Conservation (phyloP, 352 stramenopile genomes). For the Phytophthora ramorum region DNA sequence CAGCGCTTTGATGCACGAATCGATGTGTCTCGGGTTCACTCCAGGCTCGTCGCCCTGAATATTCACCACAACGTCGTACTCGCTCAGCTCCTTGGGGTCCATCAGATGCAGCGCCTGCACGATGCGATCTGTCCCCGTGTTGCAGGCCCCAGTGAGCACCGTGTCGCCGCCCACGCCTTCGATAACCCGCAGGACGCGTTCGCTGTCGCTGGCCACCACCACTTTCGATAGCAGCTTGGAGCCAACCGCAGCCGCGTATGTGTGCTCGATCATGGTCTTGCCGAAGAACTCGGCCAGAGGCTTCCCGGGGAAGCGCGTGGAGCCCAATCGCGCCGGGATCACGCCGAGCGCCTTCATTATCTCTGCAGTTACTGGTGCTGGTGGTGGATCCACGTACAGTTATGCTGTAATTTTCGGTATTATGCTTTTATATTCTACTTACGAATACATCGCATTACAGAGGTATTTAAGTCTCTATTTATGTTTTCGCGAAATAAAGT, state of each 20-base stretch:
- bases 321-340: constrained; percentile 79
- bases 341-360: constrained; percentile 76
- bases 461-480: too few species aligned
- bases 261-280: constrained; percentile 88
- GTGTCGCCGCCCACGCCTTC: constrained; percentile 47
- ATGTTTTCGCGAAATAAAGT: too few species aligned
- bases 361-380: not conserved
- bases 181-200: constrained; percentile 59
- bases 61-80: constrained; percentile 85
- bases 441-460: too few species aligned
- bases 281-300: constrained; percentile 81
- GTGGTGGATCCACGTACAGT: not conserved
- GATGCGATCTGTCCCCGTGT: constrained; percentile 80
- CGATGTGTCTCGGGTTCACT: constrained; percentile 82
- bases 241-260: constrained; percentile 60
- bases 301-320: constrained; percentile 81
- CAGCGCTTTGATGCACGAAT: constrained; percentile 69
- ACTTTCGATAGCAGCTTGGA: constrained; percentile 70
- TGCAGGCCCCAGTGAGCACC: constrained; percentile 72
- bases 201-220: constrained; percentile 83
- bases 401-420: too few species aligned
- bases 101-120: constrained; percentile 65
- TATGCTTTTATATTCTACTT: too few species aligned
- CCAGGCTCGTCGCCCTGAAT: constrained; percentile 87
- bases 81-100: constrained; percentile 42